A percentile compares a stretch with the other conserved stretches of the same genome.
Evolutionary conservation across 371 early-diverging fungal genomes (phyloP).

Genomic region (Rhizopus delemar): DNA sequence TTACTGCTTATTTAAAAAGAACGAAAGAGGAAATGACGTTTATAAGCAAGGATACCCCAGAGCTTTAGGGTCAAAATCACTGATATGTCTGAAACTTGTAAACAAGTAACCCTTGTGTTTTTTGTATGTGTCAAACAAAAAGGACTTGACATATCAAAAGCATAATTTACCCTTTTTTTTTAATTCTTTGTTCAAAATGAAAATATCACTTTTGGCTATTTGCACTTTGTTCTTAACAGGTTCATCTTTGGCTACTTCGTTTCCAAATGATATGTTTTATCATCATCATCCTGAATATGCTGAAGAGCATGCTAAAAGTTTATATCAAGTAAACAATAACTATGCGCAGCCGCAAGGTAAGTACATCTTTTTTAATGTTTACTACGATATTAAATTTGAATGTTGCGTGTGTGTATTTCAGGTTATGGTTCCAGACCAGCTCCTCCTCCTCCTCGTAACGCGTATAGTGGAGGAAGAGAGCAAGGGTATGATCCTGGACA

Average conservation of each 20-base stretch:
- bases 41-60: too few species aligned
- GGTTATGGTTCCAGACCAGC: too few species aligned
- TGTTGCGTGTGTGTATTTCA: too few species aligned
- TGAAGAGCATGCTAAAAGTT: not conserved
- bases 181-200: not conserved
- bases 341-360: not conserved
- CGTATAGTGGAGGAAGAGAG: not conserved
- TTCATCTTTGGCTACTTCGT: not conserved
- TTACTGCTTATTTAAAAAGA: too few species aligned
- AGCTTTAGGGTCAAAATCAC: too few species aligned
- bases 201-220: conserved; percentile 2
- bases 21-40: too few species aligned
- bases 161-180: not conserved
- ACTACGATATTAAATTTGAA: too few species aligned
- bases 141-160: not conserved
- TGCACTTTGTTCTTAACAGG: conserved; percentile 1
- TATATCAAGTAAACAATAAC: conserved; percentile 1
- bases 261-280: conserved; percentile 21
- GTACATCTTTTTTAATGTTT: too few species aligned
- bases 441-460: not conserved
- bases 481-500: not conserved
- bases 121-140: not conserved
- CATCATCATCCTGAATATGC: conserved; percentile 19
- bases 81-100: not conserved
- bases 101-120: not conserved